Evolutionary conservation across 352 stramenopile genomes (phyloP), one percentile per base, ranked within the genome.

Genomic region (Plasmopara halstedii): DNA sequence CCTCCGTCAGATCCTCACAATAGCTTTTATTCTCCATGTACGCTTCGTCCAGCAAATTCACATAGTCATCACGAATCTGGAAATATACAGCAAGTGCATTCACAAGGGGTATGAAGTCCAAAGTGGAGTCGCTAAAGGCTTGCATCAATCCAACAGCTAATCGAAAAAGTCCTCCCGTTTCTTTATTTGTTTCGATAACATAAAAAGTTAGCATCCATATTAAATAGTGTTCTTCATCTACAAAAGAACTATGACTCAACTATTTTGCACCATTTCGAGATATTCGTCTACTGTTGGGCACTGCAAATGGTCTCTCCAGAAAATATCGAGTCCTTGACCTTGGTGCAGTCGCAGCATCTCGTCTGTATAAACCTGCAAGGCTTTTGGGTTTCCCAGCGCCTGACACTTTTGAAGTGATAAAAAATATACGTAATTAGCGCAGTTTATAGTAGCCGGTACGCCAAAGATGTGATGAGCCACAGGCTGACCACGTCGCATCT

Each of bases 1-100:
- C 95, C 61, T 99, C 95, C 0, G 89, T 98, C 37, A 99, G 63
- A 64, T 99, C 95, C 69, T 99, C 95, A 57, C 94, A 98, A 63
- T 94, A 98, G 67, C 84, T 97, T 70, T 99, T 99, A 53, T 94
- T 95, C 63, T 97, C 93, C 79, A 98, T 97, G 67, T 98, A 98
- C 19, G 94, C 82, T 40, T 95, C 85, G 70, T 97, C 88, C 13
- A 95, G 64, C 11, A 99, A 58, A 63, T 99, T 99, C 46, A 99
- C 88, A 42, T 97, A 96, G 76, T 99, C 95, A 65, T 98, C 95
- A 31, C 94, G 80, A 58, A 99, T 97, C 73, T 99, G 95, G 71
- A 99, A 99, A 50, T 98, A 99, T 25, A 98, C 79, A 7, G 89
- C 86, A 11, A 99, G 66, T 32, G 86, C 78, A 56, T 98, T 95